Percentiles rank a stretch among this genome's conserved stretches.
These are phyloP conservation scores for Knoxia roxburghii DNA, from an alignment of 257 asterid species.

Conservation along the genomic window DNA sequence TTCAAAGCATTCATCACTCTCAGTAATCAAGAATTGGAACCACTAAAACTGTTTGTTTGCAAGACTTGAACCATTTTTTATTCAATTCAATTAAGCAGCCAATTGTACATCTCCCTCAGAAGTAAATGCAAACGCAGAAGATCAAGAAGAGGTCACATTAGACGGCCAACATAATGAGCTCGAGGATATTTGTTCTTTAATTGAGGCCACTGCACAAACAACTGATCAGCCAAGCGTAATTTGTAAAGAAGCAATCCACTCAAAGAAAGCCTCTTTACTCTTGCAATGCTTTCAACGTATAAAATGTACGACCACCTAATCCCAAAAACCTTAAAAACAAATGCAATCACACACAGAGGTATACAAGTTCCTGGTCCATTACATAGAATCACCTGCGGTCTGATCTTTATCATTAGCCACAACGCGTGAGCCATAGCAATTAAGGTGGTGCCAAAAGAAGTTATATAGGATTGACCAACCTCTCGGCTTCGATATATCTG, in stretches of 20 bases:
- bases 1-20: too few species aligned
- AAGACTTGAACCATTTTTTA: too few species aligned
- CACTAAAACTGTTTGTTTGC: too few species aligned
- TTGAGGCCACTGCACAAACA: conserved; percentile 95
- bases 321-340: conserved; percentile 74
- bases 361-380: conserved; percentile 97
- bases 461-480: conserved; percentile 86
- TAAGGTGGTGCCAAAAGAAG: conserved; percentile 83
- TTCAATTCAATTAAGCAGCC: too few species aligned
- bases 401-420: conserved; percentile 84
- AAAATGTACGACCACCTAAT: conserved; percentile 81
- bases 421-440: conserved; percentile 72
- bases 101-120: too few species aligned
- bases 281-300: conserved; percentile 93
- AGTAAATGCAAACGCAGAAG: too few species aligned
- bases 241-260: conserved; percentile 62
- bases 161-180: conserved; percentile 71
- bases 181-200: conserved; percentile 68
- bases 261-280: conserved; percentile 82
- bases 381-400: conserved; percentile 92
- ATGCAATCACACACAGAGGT: conserved; percentile 70
- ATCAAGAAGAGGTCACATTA: conserved; percentile 40
- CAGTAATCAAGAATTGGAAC: too few species aligned
- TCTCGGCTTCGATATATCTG: conserved; percentile 91
- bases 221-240: conserved; percentile 71